phyloP scores from a whole-genome alignment of 139 green algal genomes.

The Spirogloea muscicola region DNA sequence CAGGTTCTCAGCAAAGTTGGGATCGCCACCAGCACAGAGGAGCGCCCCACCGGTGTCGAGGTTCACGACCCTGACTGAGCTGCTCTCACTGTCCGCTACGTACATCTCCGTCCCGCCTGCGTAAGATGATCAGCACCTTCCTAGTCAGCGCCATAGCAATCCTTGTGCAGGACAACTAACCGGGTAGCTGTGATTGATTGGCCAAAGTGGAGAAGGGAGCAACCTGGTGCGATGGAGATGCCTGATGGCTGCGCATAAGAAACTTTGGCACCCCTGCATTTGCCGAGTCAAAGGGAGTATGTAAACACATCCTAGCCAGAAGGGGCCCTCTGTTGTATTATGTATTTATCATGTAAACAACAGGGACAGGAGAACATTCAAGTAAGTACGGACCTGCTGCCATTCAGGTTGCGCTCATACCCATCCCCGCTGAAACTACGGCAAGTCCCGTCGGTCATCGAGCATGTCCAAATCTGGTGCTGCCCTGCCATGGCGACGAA shows the following conservation, averaged over 20 bases:
- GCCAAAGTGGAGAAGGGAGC: no score
- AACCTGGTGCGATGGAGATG: slow-evolving; percentile 52
- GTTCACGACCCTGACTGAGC: slow-evolving; percentile 59
- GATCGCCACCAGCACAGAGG: slow-evolving; percentile 61
- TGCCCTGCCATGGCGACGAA: slow-evolving; percentile 65
- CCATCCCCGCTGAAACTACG: slow-evolving; percentile 61
- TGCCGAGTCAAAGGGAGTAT: neutral
- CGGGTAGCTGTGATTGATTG: no score
- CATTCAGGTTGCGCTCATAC: slow-evolving; percentile 73
- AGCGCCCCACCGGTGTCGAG: slow-evolving; percentile 51
- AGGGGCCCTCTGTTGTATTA: no score
- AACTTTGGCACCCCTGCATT: slow-evolving; percentile 42
- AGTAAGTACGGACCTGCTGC: slow-evolving; percentile 33
- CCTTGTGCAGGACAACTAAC: no score
- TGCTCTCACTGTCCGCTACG: slow-evolving; percentile 70
- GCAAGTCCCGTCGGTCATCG: slow-evolving; percentile 40
- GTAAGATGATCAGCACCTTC: neutral
- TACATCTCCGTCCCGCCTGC: slow-evolving; percentile 40
- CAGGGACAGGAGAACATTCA: no score
- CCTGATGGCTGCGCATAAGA: slow-evolving; percentile 73
- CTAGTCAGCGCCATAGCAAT: no score
- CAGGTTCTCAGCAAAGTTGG: slow-evolving; percentile 73
- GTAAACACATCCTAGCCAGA: no score
- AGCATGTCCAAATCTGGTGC: slow-evolving; percentile 71
- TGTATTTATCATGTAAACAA: no score